Conservation (phyloP, 73 alveolate species). For the Durusdinium trenchii region DNA sequence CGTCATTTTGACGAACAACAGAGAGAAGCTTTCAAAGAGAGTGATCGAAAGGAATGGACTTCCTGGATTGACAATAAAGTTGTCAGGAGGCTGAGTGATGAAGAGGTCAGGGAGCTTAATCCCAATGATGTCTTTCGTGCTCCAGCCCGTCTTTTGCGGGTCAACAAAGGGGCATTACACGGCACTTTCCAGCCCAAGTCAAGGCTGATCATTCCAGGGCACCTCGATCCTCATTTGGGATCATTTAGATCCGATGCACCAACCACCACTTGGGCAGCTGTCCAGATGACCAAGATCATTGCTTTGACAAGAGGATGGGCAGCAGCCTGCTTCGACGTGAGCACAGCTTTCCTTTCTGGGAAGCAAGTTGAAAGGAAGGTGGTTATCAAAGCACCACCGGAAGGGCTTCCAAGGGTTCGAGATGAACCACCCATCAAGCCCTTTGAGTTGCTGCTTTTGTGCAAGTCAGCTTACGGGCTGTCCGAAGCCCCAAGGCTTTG, state of each 20-base stretch:
- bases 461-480: background rate
- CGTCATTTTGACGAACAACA: background rate
- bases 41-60: constrained; percentile 2
- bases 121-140: background rate
- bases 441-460: background rate
- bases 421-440: background rate
- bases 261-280: background rate
- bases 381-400: background rate
- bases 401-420: background rate
- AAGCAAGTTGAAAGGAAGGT: background rate
- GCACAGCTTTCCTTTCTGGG: constrained; percentile 27
- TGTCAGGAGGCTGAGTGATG: background rate
- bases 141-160: background rate
- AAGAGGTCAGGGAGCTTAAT: background rate
- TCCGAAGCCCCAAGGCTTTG: constrained; percentile 25
- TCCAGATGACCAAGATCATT: background rate
- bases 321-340: background rate
- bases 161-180: background rate
- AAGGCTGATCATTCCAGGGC: background rate
- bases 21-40: background rate
- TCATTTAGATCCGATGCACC: background rate
- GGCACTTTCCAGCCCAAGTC: background rate
- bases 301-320: background rate
- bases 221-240: background rate
- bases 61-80: constrained; percentile 29